phyloP scores from a whole-genome alignment of 164 flowering plant genomes.

The Buxus sempervirens region DNA sequence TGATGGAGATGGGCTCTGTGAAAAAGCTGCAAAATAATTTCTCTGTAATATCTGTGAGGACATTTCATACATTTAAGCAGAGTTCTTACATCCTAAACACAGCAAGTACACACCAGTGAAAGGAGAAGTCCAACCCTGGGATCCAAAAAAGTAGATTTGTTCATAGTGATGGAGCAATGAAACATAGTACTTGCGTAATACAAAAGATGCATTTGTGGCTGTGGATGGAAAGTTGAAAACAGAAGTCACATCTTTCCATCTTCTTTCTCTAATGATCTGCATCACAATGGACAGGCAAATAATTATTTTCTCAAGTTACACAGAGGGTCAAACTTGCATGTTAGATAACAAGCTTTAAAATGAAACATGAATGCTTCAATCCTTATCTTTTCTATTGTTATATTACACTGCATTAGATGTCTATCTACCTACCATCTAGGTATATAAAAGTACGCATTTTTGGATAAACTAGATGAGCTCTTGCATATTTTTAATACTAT shows the following conservation, averaged over 20 bases:
- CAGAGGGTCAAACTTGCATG: not conserved
- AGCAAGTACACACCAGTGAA: conserved; percentile 37
- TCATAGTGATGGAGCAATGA: conserved; percentile 82
- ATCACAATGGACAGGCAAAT: not conserved
- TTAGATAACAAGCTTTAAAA: not conserved
- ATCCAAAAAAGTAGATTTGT: conserved; percentile 72
- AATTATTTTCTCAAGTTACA: not conserved
- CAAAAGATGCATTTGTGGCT: conserved; percentile 95
- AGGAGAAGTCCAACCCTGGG: conserved; percentile 46
- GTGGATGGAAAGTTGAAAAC: conserved; percentile 85
- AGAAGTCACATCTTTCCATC: conserved; percentile 95
- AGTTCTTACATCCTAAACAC: not conserved
- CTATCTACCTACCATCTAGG: too few species aligned
- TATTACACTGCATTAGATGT: too few species aligned
- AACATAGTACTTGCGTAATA: conserved; percentile 81
- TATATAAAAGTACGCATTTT: too few species aligned
- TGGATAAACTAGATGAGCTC: too few species aligned
- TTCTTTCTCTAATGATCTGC: conserved; percentile 69
- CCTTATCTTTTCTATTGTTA: not conserved
- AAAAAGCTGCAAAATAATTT: conserved; percentile 33
- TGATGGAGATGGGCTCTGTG: conserved; percentile 26
- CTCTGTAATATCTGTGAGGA: not conserved
- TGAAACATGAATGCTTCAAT: not conserved
- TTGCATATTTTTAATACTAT: too few species aligned
- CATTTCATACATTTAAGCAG: too few species aligned